Percentiles rank a stretch among this genome's conserved stretches.
Evolutionary conservation across 805 yeast species (phyloP).

Genomic region (Candida montana): DNA sequence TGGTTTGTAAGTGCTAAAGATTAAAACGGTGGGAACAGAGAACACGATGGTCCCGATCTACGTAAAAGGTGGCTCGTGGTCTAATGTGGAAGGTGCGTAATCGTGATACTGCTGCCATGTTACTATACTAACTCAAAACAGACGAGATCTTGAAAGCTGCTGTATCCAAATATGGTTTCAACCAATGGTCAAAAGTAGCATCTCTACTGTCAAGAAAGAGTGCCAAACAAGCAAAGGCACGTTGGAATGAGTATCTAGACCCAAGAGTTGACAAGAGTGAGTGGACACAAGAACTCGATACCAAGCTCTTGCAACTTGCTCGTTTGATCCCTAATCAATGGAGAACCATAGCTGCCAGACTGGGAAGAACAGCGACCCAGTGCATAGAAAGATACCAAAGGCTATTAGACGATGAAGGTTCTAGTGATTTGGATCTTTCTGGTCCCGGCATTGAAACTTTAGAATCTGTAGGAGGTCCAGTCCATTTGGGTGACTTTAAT

Average conservation of each 20-base stretch:
- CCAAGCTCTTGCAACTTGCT: constrained; percentile 58
- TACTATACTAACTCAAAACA: constrained; percentile 10
- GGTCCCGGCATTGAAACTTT: constrained; percentile 51
- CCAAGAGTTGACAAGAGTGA: constrained; percentile 60
- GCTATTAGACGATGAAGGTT: constrained; percentile 46
- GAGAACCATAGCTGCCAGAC: constrained; percentile 78
- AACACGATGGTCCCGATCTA: constrained; percentile 52
- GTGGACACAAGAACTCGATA: constrained; percentile 79
- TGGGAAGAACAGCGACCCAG: constrained; percentile 82
- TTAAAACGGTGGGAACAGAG: neutral
- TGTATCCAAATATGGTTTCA: constrained; percentile 85
- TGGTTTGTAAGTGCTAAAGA: neutral
- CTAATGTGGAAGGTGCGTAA: constrained; percentile 45
- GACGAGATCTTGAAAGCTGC: constrained; percentile 91
- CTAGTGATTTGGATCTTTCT: constrained; percentile 32
- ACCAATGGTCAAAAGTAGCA: constrained; percentile 92
- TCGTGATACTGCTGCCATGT: neutral
- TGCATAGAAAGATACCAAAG: constrained; percentile 82
- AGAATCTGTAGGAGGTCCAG: constrained; percentile 32
- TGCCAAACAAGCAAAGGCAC: constrained; percentile 85
- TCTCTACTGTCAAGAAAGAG: constrained; percentile 80
- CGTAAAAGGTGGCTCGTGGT: constrained; percentile 89
- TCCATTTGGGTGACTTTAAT: constrained; percentile 52
- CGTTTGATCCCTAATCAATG: constrained; percentile 85
- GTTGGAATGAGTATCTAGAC: constrained; percentile 87